Conservation (phyloP, 805 yeast species). For the Cyberlindnera maclurae region DNA sequence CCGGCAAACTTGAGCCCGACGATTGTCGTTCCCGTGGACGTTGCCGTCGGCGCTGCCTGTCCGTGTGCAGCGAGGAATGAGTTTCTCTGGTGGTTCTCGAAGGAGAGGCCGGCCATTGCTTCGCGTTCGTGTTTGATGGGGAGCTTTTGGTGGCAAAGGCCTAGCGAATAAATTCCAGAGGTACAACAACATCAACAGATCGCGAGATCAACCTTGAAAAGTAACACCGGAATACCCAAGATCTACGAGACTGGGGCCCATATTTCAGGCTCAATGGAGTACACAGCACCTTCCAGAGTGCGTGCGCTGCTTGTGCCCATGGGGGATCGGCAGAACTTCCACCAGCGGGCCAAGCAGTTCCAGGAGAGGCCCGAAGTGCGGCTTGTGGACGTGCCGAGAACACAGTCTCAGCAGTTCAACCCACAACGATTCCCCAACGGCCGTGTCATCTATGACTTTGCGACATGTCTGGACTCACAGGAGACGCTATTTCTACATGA, state of each 20-base stretch:
- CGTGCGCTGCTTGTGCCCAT: slow-evolving; percentile 64
- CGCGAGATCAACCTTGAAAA: too few species aligned
- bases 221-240: too few species aligned
- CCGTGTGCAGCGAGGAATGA: slow-evolving; percentile 66
- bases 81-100: slow-evolving; percentile 92
- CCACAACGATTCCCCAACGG: slow-evolving; percentile 87
- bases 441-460: slow-evolving; percentile 52
- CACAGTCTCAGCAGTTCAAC: slow-evolving; percentile 52
- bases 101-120: slow-evolving; percentile 80
- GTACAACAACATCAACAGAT: too few species aligned
- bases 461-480: slow-evolving; percentile 38
- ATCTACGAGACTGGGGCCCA: too few species aligned
- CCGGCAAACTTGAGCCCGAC: slow-evolving; percentile 91
- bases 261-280: too few species aligned
- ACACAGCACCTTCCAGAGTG: slow-evolving; percentile 59
- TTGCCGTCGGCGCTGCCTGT: slow-evolving; percentile 73
- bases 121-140: too few species aligned
- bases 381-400: slow-evolving; percentile 69
- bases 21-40: slow-evolving; percentile 98
- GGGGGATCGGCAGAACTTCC: slow-evolving; percentile 37
- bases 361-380: slow-evolving; percentile 53
- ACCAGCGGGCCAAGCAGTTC: slow-evolving; percentile 36
- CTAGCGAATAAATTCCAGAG: too few species aligned
- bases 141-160: too few species aligned
- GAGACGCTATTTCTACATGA: slow-evolving; percentile 69